These are phyloP conservation scores for Yamagishiella unicocca DNA, from an alignment of 139 green algal genomes.

Conservation along the genomic window DNA sequence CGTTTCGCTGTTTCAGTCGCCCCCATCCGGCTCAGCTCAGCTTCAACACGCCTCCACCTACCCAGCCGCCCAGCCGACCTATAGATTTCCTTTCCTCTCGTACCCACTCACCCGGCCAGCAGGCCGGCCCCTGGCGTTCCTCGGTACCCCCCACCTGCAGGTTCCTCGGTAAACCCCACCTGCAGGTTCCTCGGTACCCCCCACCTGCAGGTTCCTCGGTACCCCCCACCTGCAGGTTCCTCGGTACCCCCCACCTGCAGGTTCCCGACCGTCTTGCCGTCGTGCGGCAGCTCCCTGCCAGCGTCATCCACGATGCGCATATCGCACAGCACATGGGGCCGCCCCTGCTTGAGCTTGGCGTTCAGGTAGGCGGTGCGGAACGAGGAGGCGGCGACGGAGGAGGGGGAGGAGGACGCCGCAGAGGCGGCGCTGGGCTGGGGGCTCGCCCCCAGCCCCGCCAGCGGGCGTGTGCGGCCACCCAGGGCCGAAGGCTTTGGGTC, in stretches of 20 bases:
- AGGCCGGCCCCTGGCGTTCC: not conserved
- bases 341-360: conserved; percentile 69
- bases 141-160: conserved; percentile 66
- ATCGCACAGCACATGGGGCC: conserved; percentile 73
- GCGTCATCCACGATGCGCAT: conserved; percentile 77
- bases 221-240: not conserved
- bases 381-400: not conserved
- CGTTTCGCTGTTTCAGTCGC: too few relatives aligned
- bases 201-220: conserved; percentile 73
- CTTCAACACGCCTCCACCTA: too few relatives aligned
- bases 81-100: too few relatives aligned
- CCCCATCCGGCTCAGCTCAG: too few relatives aligned
- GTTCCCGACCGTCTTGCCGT: conserved; percentile 69
- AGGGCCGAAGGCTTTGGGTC: conserved; percentile 58
- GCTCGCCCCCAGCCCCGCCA: not conserved
- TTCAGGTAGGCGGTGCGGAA: conserved; percentile 8
- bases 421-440: not conserved
- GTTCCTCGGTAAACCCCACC: conserved; percentile 39
- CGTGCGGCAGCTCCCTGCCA: conserved; percentile 63
- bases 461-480: conserved; percentile 22
- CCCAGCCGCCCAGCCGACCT: too few relatives aligned
- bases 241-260: conserved; percentile 72
- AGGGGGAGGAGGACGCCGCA: not conserved
- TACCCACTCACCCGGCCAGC: not conserved
- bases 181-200: not conserved